Percentiles rank a stretch among this genome's conserved stretches.
These are phyloP conservation scores for Alectoria sarmentosa DNA, from an alignment of 495 filamentous ascomycete genomes.

Conservation along the genomic window DNA sequence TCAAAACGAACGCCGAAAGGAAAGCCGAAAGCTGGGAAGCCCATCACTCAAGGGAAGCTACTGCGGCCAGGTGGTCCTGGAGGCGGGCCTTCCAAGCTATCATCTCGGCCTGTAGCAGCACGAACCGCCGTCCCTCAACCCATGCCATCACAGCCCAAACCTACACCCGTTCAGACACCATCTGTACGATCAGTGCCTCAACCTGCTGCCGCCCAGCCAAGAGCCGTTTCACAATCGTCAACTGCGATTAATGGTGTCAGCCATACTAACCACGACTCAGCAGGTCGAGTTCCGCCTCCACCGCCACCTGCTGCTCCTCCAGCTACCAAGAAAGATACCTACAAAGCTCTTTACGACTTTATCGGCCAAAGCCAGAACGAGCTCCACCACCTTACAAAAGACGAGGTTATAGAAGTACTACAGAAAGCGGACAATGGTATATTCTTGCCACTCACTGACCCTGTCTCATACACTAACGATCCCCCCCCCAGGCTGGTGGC, in stretches of 20 bases:
- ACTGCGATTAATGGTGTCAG: constrained; percentile 37
- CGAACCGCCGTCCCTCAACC: constrained; percentile 34
- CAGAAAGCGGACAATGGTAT: constrained; percentile 88
- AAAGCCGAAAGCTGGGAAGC: constrained; percentile 75
- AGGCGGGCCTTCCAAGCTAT: constrained; percentile 66
- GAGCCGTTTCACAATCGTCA: constrained; percentile 40
- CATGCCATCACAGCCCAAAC: constrained; percentile 28
- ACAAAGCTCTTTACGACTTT: constrained; percentile 85
- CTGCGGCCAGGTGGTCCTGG: constrained; percentile 84
- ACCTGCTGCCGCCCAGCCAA: constrained; percentile 37
- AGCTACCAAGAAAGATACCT: constrained; percentile 65
- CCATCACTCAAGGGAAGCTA: constrained; percentile 85
- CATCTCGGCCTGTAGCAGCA: constrained; percentile 46
- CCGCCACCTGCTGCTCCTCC: constrained; percentile 62
- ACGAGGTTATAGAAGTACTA: constrained; percentile 75
- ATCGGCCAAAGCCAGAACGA: constrained; percentile 70
- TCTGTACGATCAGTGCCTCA: constrained; percentile 37
- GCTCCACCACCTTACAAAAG: constrained; percentile 63
- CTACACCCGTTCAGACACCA: constrained; percentile 31
- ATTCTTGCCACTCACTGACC: constrained; percentile 26
- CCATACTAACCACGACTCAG: constrained; percentile 48
- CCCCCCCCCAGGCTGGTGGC: constrained; percentile 74
- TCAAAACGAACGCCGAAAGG: constrained; percentile 80
- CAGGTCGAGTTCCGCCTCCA: constrained; percentile 53
- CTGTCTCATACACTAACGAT: constrained; percentile 26